Evolutionary conservation across 1,284 basidiomycete species (phyloP).

Genomic region (Phylloporus sp.): DNA sequence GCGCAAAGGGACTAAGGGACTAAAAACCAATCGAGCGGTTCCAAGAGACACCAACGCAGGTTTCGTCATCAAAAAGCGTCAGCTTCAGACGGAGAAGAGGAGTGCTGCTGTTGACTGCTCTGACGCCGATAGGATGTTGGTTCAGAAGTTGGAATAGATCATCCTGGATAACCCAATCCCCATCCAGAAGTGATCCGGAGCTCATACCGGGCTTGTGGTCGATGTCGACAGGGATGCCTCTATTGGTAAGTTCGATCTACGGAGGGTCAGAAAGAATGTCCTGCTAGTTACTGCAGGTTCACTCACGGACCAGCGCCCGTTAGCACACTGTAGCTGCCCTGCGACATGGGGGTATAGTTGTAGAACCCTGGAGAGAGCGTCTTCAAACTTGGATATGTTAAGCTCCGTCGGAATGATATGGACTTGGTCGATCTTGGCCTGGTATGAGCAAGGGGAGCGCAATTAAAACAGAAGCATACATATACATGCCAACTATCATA

Average conservation of each 20-base stretch:
- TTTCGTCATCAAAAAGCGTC: conserved; percentile 25
- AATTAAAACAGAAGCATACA: neutral
- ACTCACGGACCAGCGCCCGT: conserved; percentile 33
- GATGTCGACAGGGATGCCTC: conserved; percentile 18
- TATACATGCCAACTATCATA: conserved; percentile 1
- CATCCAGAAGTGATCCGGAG: conserved; percentile 13
- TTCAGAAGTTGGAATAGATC: conserved; percentile 23
- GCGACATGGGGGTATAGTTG: conserved; percentile 31
- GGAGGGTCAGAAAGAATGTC: conserved; percentile 4
- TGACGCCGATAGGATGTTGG: conserved; percentile 2
- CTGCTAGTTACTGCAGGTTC: neutral
- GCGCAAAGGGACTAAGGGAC: neutral
- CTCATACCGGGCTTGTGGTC: conserved; percentile 4
- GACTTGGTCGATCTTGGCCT: conserved; percentile 10
- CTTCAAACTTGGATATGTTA: conserved; percentile 11
- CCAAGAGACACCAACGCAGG: conserved; percentile 38
- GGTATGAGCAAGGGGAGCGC: neutral
- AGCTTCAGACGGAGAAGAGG: conserved; percentile 35
- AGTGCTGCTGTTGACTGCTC: conserved; percentile 7
- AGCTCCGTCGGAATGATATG: conserved; percentile 30
- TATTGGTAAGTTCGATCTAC: conserved; percentile 28
- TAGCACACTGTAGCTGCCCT: conserved; percentile 22
- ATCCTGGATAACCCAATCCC: conserved; percentile 30
- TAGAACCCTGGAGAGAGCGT: conserved; percentile 13
- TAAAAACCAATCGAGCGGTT: conserved; percentile 28